phyloP scores from a whole-genome alignment of 441 rosid genomes.

The Mallotus japonicus region DNA sequence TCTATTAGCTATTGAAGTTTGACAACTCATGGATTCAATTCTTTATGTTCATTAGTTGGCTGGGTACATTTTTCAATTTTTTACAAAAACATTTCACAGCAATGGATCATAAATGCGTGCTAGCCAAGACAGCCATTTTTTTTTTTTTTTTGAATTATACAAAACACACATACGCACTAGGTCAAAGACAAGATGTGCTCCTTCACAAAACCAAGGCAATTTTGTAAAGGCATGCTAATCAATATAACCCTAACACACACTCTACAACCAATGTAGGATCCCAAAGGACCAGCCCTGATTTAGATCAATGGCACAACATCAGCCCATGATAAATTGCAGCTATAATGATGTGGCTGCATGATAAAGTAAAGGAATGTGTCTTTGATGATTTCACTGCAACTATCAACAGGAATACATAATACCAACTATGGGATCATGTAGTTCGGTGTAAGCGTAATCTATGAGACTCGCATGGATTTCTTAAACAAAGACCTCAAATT shows the following conservation, averaged over 20 bases:
- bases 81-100: background rate
- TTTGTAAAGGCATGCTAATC: too few relatives aligned
- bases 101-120: background rate
- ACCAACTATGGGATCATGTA: background rate
- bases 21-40: background rate
- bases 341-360: background rate
- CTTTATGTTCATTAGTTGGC: background rate
- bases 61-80: too few relatives aligned
- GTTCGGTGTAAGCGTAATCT: background rate
- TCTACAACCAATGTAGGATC: too few relatives aligned
- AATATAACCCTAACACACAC: too few relatives aligned
- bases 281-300: background rate
- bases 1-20: slow-evolving; percentile 1
- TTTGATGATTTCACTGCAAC: background rate
- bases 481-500: background rate
- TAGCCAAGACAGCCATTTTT: background rate
- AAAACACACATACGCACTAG: too few relatives aligned
- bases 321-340: slow-evolving; percentile 10
- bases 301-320: background rate
- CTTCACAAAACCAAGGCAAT: too few relatives aligned
- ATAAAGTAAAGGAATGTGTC: background rate
- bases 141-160: too few relatives aligned
- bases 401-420: background rate
- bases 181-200: too few relatives aligned
- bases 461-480: background rate